Percentiles rank a stretch among this genome's conserved stretches.
Conservation (phyloP, 2,329 filamentous ascomycete species). For the Colletotrichum acutatum region DNA sequence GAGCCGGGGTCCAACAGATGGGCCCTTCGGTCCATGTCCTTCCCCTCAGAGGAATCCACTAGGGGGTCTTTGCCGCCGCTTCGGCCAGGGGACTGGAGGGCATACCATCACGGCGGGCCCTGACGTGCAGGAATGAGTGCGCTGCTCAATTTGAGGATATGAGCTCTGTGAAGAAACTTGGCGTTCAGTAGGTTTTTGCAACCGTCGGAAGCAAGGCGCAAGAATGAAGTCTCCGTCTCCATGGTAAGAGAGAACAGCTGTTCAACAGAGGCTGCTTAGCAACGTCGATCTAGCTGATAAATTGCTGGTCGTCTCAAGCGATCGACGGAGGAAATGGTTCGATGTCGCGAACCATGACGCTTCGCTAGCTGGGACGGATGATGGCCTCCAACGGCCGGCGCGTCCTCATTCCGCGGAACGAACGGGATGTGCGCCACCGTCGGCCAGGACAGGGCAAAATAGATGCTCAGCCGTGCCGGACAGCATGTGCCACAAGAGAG, state of each 20-base stretch:
- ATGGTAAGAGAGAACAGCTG: background rate
- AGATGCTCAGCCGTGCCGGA: background rate
- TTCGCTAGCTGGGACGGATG: background rate
- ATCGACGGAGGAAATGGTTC: slow-evolving; percentile 16
- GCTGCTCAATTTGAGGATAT: background rate
- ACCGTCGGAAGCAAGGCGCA: background rate
- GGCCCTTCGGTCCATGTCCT: background rate
- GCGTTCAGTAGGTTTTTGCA: background rate
- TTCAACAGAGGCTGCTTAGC: background rate
- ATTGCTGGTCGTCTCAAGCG: background rate
- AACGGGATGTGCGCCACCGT: slow-evolving; percentile 16
- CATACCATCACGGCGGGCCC: slow-evolving; percentile 1
- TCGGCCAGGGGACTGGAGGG: background rate
- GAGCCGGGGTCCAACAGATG: background rate
- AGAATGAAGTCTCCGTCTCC: background rate
- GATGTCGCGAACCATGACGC: slow-evolving; percentile 10
- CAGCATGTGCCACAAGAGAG: background rate
- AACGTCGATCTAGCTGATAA: background rate
- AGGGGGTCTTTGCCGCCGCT: background rate
- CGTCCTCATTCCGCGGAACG: slow-evolving; percentile 18
- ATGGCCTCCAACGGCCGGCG: slow-evolving; percentile 1
- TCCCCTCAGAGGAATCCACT: slow-evolving; percentile 4
- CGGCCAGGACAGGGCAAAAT: slow-evolving; percentile 2
- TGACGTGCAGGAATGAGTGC: background rate
- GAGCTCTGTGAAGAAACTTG: background rate